These are phyloP conservation scores for Rubroshorea leprosula DNA, from an alignment of 345 rosid species.

Conservation along the genomic window DNA sequence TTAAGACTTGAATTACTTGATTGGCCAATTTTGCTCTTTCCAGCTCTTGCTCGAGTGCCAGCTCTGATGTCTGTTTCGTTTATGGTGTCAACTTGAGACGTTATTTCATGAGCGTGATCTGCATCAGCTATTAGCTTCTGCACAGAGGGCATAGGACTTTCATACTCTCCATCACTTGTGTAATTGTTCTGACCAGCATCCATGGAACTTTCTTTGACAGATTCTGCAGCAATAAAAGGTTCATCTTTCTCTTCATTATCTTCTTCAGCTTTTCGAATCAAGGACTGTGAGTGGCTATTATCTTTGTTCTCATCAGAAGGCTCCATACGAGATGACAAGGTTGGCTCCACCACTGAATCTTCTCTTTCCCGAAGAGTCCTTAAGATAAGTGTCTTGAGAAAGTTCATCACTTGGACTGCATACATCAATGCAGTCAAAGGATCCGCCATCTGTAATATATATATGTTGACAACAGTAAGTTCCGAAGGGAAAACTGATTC, in stretches of 20 bases:
- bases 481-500: too few relatives aligned
- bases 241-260: conserved; percentile 37
- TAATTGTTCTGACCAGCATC: conserved; percentile 23
- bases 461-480: too few relatives aligned
- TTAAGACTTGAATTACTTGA: conserved; percentile 32
- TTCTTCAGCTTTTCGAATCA: conserved; percentile 21
- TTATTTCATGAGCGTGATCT: conserved; percentile 16
- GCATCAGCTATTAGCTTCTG: conserved; percentile 12
- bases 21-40: conserved; percentile 29
- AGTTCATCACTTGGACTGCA: conserved; percentile 97
- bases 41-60: conserved; percentile 10
- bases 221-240: conserved; percentile 34
- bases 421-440: conserved; percentile 92
- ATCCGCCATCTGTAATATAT: conserved; percentile 72
- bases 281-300: conserved; percentile 42
- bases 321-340: conserved; percentile 32
- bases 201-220: conserved; percentile 25
- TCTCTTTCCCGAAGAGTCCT: conserved; percentile 63
- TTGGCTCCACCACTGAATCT: conserved; percentile 44
- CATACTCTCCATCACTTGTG: conserved; percentile 24
- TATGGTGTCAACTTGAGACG: conserved; percentile 8
- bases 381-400: conserved; percentile 69
- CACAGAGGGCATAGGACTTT: conserved; percentile 10
- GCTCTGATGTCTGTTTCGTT: too few relatives aligned
- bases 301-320: conserved; percentile 66